Conservation (phyloP, 2,329 filamentous ascomycete species). For the Monosporascus sp. region DNA sequence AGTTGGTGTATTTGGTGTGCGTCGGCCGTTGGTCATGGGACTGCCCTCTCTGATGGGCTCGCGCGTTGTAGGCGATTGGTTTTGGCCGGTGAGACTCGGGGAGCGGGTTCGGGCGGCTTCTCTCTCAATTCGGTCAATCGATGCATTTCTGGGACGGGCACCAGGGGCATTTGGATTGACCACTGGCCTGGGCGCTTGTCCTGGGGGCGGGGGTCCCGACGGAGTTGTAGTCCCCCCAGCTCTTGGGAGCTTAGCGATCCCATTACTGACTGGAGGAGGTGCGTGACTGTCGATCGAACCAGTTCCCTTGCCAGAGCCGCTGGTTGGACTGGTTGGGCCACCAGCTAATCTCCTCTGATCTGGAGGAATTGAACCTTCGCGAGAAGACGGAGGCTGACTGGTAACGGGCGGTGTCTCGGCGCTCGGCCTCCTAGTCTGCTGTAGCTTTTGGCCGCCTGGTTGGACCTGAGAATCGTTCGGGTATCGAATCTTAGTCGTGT, state of each 20-base stretch:
- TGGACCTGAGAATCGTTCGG: conserved; percentile 65
- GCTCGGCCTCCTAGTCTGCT: conserved; percentile 39
- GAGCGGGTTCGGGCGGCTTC: conserved; percentile 31
- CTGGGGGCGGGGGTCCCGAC: conserved; percentile 49
- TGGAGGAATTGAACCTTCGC: conserved; percentile 49
- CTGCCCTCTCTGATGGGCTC: conserved; percentile 43
- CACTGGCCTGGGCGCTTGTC: conserved; percentile 46
- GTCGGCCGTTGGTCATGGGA: conserved; percentile 53
- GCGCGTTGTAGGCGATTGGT: conserved; percentile 40
- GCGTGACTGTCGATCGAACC: conserved; percentile 34
- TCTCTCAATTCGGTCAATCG: conserved; percentile 39
- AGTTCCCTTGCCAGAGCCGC: conserved; percentile 35
- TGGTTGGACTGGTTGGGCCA: conserved; percentile 29
- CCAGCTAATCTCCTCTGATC: conserved; percentile 43
- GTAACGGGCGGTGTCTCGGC: conserved; percentile 22
- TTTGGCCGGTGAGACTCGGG: conserved; percentile 27
- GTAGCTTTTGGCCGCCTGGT: conserved; percentile 32
- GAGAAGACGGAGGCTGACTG: conserved; percentile 35
- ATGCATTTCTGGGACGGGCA: conserved; percentile 43
- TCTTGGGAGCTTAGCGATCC: conserved; percentile 35
- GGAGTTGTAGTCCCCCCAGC: conserved; percentile 35
- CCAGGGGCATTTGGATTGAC: conserved; percentile 33
- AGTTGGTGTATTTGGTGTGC: conserved; percentile 61
- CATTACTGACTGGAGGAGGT: conserved; percentile 26
- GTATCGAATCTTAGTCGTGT: conserved; percentile 95